Evolutionary conservation across 768 basidiomycete species (phyloP), one percentile per base, ranked within the genome.

Genomic region (Wakefieldia striispora): DNA sequence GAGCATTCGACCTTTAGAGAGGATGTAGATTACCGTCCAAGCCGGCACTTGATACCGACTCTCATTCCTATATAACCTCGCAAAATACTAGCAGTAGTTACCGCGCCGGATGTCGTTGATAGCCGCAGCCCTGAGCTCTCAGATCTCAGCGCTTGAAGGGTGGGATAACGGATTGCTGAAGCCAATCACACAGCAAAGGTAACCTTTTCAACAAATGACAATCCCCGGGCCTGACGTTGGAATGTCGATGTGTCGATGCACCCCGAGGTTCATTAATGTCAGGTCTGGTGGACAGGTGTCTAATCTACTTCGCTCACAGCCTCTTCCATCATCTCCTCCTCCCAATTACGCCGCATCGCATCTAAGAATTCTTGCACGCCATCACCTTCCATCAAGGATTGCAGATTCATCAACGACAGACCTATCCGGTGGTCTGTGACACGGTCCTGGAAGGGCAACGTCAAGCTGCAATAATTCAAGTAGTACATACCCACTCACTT

Each of bases 371-470:
- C 73, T 35, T 78, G 72, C 20, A 88, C 59, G 2, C 78, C 82
- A 23, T 83, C 79, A 2, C 83, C 86, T 56, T 88, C 84, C 63
- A 90, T 75, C 4, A 87, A 79, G 0, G 78, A 75, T 4, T 72
- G 68, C 4, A 89, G 73, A 51, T 87, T 87, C 70, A 75, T 83
- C 23, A 91, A 55, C 1, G 88, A 86, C 21, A 94, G 63, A 4
- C 88, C 87, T 36, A 97, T 83, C 0, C 94, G 79, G 59, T 97
- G 95, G 65, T 97, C 95, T 3, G 95, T 98, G 10, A 97, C 82
- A 10, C 94, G 86, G 55, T 93, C 92, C 86, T 95, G 27, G 8
- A 44, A 27, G 20, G 43, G 13, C 37, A 11, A n/a, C 16, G 36
- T 54, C 37, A 47, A 41, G 1, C 7, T 3, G 4, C 10, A 16